phyloP scores from a whole-genome alignment of 225 moss, liverwort and hornwort species.

The Marchantia paleacea region DNA sequence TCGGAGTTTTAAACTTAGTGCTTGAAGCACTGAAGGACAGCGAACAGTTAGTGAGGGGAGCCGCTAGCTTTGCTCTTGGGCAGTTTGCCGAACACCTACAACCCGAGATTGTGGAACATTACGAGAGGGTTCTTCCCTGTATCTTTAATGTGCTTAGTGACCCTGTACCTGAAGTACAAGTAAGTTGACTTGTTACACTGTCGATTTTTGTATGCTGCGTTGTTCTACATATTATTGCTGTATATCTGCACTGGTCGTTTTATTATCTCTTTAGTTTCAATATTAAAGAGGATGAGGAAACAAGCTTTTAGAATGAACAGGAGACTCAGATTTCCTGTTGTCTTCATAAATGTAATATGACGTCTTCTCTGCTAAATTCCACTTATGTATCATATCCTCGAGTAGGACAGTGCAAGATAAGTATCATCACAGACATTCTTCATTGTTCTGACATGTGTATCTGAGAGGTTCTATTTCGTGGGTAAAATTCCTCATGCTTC shows the following conservation, averaged over 20 bases:
- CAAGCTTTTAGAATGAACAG: not conserved
- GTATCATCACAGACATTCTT: not conserved
- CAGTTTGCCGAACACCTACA: conserved; percentile 99
- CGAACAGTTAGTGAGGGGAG: conserved; percentile 86
- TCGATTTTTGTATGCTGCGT: not conserved
- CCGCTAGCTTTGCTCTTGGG: conserved; percentile 95
- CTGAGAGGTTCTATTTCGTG: not conserved
- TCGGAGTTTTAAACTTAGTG: conserved; percentile 81
- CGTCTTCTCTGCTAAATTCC: not conserved
- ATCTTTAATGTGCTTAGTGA: conserved; percentile 92
- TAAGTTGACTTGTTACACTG: conserved; percentile 18
- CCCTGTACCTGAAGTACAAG: conserved; percentile 87
- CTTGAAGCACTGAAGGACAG: conserved; percentile 88
- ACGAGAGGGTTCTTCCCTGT: conserved; percentile 90
- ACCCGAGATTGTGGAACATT: conserved; percentile 93
- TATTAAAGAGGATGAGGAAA: not conserved
- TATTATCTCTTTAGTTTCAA: not conserved
- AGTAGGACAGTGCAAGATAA: not conserved
- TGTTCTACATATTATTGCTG: not conserved
- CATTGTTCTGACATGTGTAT: not conserved
- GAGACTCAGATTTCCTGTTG: not conserved
- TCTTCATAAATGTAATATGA: not conserved
- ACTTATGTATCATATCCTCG: not conserved
- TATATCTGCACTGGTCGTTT: not conserved
- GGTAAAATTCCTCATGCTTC: no score